Evolutionary conservation across 257 asterid genomes (phyloP), one percentile per base, ranked within the genome.

Genomic region (Gentiana straminea): DNA sequence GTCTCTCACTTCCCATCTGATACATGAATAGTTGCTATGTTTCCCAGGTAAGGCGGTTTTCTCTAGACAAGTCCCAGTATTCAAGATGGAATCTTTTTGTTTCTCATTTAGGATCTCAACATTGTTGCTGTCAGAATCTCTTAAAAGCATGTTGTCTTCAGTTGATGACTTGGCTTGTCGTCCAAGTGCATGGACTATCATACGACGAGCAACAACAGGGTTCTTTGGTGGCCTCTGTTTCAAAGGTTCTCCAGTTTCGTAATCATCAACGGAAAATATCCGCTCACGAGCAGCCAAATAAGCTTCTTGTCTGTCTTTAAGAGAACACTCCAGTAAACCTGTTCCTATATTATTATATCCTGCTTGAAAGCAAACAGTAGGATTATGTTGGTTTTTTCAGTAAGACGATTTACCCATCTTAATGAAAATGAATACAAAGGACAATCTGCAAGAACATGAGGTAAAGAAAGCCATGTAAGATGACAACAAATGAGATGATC

Each of bases 181-280:
- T 59, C 98, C 98, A 60, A 90, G 96, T 35, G 98, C 98, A 76
- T 65, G 98, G 34, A 81, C 79, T 69, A 90, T 90, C 98, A 90
- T 86, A 57, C 98, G 94, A 12, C 78, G 94, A 51, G 96, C 98
- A 68, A 90, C 96, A 6, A 56, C 73, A 65, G 91, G 89, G 76
- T 90, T 79, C 15, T 76, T 53, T 63, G 60, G 83, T 65, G 96
- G 96, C 83, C 96, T 79, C 69, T 77, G 82, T 62, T 77, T 82
- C 49, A 64, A 57, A 70, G 60, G 62, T 35, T 48, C 65, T 55
- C 68, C 64, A n/a, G 59, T 55, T 66, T 67, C 77, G 24, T 65
- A 53, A 51, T 71, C 69, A 72, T 81, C 77, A 15, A 58, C 71
- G 35, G 92, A 75, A 66, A 81, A 86, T 15, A 81, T 84, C 55